A percentile compares a stretch with the other conserved stretches of the same genome.
Evolutionary conservation across 352 stramenopile genomes (phyloP).

Genomic region (Hyaloperonospora brassicae): DNA sequence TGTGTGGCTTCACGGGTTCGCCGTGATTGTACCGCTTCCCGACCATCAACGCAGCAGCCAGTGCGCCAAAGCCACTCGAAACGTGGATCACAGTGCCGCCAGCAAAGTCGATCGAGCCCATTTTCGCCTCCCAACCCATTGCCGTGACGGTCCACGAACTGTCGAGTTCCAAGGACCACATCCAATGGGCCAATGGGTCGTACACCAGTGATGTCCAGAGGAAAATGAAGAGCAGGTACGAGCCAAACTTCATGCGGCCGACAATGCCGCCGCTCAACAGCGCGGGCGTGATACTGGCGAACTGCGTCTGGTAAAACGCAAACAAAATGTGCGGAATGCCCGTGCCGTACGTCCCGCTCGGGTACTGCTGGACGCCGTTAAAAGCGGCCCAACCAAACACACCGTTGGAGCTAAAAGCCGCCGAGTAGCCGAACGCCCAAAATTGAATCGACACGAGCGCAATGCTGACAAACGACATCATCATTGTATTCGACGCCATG

Average conservation of each 20-base stretch:
- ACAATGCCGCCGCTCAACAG: conserved; percentile 72
- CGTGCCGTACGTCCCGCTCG: conserved; percentile 45
- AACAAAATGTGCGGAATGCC: conserved; percentile 64
- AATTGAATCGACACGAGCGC: conserved; percentile 75
- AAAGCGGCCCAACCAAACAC: conserved; percentile 56
- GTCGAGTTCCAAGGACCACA: conserved; percentile 72
- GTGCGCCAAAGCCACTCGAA: conserved; percentile 63
- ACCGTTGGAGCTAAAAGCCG: conserved; percentile 47
- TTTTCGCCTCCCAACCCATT: conserved; percentile 59
- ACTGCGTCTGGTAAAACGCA: conserved; percentile 78
- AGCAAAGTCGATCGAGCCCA: conserved; percentile 74
- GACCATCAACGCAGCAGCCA: conserved; percentile 62
- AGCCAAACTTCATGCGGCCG: conserved; percentile 76
- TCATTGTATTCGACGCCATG: conserved; percentile 77
- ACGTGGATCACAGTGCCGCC: conserved; percentile 82
- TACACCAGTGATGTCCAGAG: conserved; percentile 81
- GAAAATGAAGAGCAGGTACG: conserved; percentile 70
- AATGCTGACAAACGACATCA: conserved; percentile 78
- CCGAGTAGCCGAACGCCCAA: conserved; percentile 68
- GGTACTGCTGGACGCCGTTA: conserved; percentile 36
- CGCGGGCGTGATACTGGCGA: conserved; percentile 73
- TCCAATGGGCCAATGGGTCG: conserved; percentile 76
- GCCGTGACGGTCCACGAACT: conserved; percentile 32
- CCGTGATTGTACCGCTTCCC: conserved; percentile 68
- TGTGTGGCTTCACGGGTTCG: conserved; percentile 68